Evolutionary conservation across 2,329 filamentous ascomycete genomes (phyloP).

Genomic region (Exserohilum rostratum): DNA sequence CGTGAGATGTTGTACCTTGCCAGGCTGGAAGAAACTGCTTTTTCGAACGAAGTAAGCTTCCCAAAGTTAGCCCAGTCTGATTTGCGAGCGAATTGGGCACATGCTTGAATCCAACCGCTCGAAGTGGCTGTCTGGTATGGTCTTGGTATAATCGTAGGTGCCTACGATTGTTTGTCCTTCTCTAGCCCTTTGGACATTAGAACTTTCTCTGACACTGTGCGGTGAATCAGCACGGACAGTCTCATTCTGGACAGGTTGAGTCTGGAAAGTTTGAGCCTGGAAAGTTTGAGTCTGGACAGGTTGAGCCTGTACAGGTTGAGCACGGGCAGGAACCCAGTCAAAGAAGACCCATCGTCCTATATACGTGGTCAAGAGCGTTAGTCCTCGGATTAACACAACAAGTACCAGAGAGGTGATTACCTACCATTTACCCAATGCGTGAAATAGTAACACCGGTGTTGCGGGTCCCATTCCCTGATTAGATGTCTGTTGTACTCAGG

Average conservation of each 20-base stretch:
- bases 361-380: background rate
- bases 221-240: background rate
- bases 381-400: background rate
- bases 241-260: too few relatives aligned
- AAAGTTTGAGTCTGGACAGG: too few relatives aligned
- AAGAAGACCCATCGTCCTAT: background rate
- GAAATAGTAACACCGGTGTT: background rate
- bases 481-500: background rate
- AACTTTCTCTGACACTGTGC: background rate
- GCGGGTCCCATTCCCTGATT: background rate
- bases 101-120: background rate
- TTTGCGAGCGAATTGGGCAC: background rate
- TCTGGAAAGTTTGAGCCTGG: too few relatives aligned
- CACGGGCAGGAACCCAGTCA: background rate
- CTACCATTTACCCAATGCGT: background rate
- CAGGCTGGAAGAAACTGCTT: background rate
- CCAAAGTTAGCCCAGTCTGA: background rate
- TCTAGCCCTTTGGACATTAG: background rate
- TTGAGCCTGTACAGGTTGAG: too few relatives aligned
- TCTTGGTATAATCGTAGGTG: background rate
- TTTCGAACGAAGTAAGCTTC: conserved; percentile 1
- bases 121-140: background rate
- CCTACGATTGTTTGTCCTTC: background rate
- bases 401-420: background rate
- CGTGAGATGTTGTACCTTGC: background rate